These are phyloP conservation scores for grape (Vitis vinifera) DNA, from an alignment of 164 flowering plant species.

Conservation along the genomic window DNA sequence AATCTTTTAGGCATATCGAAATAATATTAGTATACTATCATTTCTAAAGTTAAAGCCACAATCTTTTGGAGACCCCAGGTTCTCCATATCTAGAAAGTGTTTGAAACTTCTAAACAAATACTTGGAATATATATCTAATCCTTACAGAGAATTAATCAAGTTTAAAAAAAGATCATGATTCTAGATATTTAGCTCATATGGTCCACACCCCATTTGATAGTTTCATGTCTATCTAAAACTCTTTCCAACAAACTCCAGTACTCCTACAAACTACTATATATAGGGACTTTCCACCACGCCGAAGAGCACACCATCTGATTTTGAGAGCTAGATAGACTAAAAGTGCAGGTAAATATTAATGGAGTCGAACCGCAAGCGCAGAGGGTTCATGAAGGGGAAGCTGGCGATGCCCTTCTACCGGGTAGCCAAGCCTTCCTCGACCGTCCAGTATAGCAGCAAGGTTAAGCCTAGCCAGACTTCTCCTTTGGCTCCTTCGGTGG, in stretches of 20 bases:
- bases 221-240: slow-evolving; percentile 11
- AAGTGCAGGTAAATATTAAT: slow-evolving; percentile 7
- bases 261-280: slow-evolving; percentile 14
- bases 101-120: slow-evolving; percentile 7
- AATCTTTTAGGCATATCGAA: no score
- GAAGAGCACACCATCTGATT: background rate
- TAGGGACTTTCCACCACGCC: slow-evolving; percentile 2
- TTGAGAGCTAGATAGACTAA: background rate
- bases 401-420: slow-evolving; percentile 34
- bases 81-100: slow-evolving; percentile 17
- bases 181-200: no score
- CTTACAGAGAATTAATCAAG: no score
- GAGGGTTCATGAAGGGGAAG: slow-evolving; percentile 51
- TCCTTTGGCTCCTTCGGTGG: slow-evolving; percentile 21
- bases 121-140: background rate
- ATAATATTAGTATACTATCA: no score
- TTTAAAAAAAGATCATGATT: no score
- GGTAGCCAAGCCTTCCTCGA: slow-evolving; percentile 23
- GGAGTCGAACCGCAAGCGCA: slow-evolving; percentile 40
- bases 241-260: background rate
- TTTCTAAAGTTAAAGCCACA: no score
- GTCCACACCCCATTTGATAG: no score
- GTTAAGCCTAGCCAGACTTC: slow-evolving; percentile 30
- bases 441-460: slow-evolving; percentile 20
- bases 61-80: background rate